Base-by-base conservation (phyloP, 2,329 filamentous ascomycete species). In the Ophiostoma perfectum region DNA sequence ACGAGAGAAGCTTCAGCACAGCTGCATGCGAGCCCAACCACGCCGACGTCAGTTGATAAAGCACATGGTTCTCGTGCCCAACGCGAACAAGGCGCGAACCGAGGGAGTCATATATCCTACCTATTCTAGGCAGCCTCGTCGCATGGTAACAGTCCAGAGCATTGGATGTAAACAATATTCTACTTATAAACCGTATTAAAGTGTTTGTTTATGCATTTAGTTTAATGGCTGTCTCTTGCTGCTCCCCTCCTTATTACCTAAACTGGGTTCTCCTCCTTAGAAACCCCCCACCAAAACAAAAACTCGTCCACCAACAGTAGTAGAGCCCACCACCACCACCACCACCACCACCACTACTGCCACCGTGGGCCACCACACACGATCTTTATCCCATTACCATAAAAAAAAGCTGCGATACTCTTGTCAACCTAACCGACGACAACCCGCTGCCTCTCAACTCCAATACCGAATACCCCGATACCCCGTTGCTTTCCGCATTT, bases 171-270 rank as follows among this genome's bases (percentile, higher is more conserved):
- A 7, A 27, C 27, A 67, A 64, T 45, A 12, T 18, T 18, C 7
- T 18, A 45, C 5, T 36, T 45, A 64, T 64, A 44, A 27, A 6
- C 9, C 2, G 39, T 8, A 64, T 36, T 64, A 38, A 47, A 36
- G 9, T 1, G 14, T 47, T 64, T 36, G 16, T 64, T 47, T 64
- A 4, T 2, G 16, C 5, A 27, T 18, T 63, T n/a, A 18, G 14
- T 38, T 64, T 64, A 47, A 64, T 36, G 4, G 8, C 27, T 27
- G 3, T 45, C 2, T 4, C 9, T 18, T 5, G 39, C 39, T 64
- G 62, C 42, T 64, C 42, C 63, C 63, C 63, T 63, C 60, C 58
- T 62, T 62, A n/a, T 62, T 62, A 62, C 58, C 58, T n/a, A 62
- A 62, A 62, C 38, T 62, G 38, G 58, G n/a, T 58, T n/a, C 55